Base-by-base conservation (phyloP, 306 rosid genomes). In the Leucaena leucocephala region DNA sequence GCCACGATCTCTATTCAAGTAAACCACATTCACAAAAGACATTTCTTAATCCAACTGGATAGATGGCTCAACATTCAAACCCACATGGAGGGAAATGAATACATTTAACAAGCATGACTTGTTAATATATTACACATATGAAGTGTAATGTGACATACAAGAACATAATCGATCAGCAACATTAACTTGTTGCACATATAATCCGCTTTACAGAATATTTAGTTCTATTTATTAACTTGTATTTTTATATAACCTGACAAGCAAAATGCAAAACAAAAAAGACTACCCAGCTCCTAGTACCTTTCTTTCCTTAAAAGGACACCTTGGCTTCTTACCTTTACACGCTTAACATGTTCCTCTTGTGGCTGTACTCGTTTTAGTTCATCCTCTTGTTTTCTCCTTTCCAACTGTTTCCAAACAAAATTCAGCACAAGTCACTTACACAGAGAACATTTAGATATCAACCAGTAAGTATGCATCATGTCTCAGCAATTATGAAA, bases 331-430 rank as follows among this genome's bases (percentile, higher is more conserved):
- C 77, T 78, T 82, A 96, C 99, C 98, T 93, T 96, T 71, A 96
- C 75, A 39, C 98, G 97, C 78, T 77, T 91, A 80, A 96, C 93
- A 79, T 93, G 92, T 73, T 96, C 98, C 87, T 96, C 99, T 85
- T 96, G 98, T 82, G 90, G 94, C 86, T 90, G 92, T 86, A 96
- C 97, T 74, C 92, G 88, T 86, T 91, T 96, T 76, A 87, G 86
- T 74, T 96, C 98, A 35, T 96, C 99, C 88, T 96, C 99, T 80
- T 91, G 98, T 82, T 91, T 85, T 84, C 99, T 93, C 88, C 92
- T 96, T 78, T 96, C 99, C 92, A 91, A 76, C 99, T 96, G 88
- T 85, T 72, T 75, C 27, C 84, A 71, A 79, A 71, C 3, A 77
- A 79, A 72, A 79, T 71, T 74, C 78, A 74, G 78, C 49, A n/a